A percentile compares a stretch with the other conserved stretches of the same genome.
phyloP scores from a whole-genome alignment of 129 eudicot genomes.

The Flaveria robusta region DNA sequence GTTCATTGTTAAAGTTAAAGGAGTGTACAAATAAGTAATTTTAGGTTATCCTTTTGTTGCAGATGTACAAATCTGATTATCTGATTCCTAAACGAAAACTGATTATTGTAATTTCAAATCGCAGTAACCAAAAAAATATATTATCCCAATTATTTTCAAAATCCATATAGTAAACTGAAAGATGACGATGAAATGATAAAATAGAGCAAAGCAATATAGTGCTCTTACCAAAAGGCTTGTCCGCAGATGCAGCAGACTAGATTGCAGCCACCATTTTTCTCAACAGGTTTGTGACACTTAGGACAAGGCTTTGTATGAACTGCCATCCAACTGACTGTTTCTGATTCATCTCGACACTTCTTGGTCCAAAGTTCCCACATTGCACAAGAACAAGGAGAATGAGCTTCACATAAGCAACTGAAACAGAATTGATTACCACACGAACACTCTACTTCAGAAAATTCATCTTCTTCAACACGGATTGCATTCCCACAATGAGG shows the following conservation, averaged over 20 bases:
- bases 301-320: conserved; percentile 94
- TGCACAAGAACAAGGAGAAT: conserved; percentile 90
- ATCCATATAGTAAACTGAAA: background rate
- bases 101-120: background rate
- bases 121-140: background rate
- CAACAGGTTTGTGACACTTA: conserved; percentile 93
- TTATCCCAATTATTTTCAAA: background rate
- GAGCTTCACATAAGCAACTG: conserved; percentile 80
- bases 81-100: background rate
- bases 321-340: conserved; percentile 86
- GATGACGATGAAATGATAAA: conserved; percentile 13
- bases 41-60: background rate
- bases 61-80: background rate
- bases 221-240: conserved; percentile 85
- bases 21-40: background rate
- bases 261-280: conserved; percentile 96
- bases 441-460: conserved; percentile 88
- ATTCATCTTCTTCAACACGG: conserved; percentile 80
- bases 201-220: conserved; percentile 23
- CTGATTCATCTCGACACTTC: conserved; percentile 88
- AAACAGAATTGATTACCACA: conserved; percentile 90
- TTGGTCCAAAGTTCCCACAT: conserved; percentile 89
- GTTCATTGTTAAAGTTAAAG: background rate
- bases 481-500: conserved; percentile 96
- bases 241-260: conserved; percentile 88